Percentiles rank a stretch among this genome's conserved stretches.
Conservation (phyloP, 768 basidiomycete genomes). For the Lentinula lateritia region DNA sequence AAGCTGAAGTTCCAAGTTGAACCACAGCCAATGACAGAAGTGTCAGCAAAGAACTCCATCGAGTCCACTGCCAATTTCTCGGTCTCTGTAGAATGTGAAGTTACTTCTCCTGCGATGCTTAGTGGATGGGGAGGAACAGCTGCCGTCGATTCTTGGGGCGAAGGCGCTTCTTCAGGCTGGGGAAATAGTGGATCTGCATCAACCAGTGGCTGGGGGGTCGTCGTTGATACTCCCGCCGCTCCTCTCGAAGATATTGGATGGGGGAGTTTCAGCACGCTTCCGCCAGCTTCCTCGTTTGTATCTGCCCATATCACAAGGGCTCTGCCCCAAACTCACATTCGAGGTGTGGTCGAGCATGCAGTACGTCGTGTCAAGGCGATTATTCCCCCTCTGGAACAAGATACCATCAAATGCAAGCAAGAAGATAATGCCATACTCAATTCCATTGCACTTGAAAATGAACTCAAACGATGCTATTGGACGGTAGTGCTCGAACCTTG, state of each 20-base stretch:
- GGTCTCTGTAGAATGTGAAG: neutral
- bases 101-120: neutral
- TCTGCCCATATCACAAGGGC: neutral
- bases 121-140: neutral
- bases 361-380: conserved; percentile 43
- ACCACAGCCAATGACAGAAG: neutral
- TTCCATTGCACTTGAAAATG: conserved; percentile 35
- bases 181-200: neutral
- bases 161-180: neutral
- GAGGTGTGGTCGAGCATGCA: conserved; percentile 52
- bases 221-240: neutral
- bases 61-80: too few relatives aligned
- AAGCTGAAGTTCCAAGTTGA: neutral
- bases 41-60: too few relatives aligned
- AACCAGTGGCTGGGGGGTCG: neutral
- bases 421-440: neutral
- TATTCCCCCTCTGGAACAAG: conserved; percentile 21
- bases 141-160: neutral
- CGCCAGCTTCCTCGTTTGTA: neutral
- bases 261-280: neutral
- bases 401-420: neutral
- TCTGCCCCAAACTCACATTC: conserved; percentile 49
- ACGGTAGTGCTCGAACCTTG: conserved; percentile 54
- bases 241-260: neutral
- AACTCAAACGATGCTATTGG: conserved; percentile 40